Evolutionary conservation across 2,329 filamentous ascomycete genomes (phyloP).

Genomic region (Volutella citrinella): DNA sequence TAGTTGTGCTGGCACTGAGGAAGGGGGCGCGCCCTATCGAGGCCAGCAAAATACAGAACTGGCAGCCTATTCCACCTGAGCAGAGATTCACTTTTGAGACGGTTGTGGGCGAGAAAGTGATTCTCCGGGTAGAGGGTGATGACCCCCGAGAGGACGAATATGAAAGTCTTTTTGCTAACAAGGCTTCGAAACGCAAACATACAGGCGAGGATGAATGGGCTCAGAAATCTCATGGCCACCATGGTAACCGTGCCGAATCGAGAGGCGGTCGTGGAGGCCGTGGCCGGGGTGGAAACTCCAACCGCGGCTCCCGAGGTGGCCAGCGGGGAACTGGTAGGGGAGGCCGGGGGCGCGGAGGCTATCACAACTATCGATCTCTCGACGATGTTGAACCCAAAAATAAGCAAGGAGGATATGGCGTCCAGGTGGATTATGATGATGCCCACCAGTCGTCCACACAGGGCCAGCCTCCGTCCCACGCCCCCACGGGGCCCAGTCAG

Average conservation of each 20-base stretch:
- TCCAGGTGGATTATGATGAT: slow-evolving; percentile 48
- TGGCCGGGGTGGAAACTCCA: slow-evolving; percentile 32
- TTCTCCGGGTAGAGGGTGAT: slow-evolving; percentile 77
- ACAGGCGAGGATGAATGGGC: slow-evolving; percentile 46
- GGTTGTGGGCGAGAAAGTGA: slow-evolving; percentile 79
- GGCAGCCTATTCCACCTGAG: slow-evolving; percentile 72
- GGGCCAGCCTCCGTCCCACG: slow-evolving; percentile 15
- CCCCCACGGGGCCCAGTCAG: slow-evolving; percentile 20
- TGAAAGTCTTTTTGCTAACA: slow-evolving; percentile 61
- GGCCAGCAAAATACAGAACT: slow-evolving; percentile 76
- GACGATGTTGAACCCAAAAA: slow-evolving; percentile 59
- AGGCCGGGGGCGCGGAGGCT: slow-evolving; percentile 46
- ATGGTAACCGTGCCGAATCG: slow-evolving; percentile 38
- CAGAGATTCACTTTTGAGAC: slow-evolving; percentile 77
- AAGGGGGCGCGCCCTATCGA: slow-evolving; percentile 76
- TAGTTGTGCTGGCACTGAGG: slow-evolving; percentile 78
- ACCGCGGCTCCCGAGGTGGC: slow-evolving; percentile 36
- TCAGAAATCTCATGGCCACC: slow-evolving; percentile 30
- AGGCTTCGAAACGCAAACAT: slow-evolving; percentile 56
- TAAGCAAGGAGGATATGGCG: slow-evolving; percentile 39
- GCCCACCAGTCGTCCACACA: slow-evolving; percentile 26
- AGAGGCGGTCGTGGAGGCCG: slow-evolving; percentile 38
- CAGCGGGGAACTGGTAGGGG: slow-evolving; percentile 41
- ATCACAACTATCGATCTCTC: slow-evolving; percentile 61
- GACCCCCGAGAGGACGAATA: slow-evolving; percentile 59